Evolutionary conservation across 768 basidiomycete species (phyloP).

Genomic region (Rickenella mellea): DNA sequence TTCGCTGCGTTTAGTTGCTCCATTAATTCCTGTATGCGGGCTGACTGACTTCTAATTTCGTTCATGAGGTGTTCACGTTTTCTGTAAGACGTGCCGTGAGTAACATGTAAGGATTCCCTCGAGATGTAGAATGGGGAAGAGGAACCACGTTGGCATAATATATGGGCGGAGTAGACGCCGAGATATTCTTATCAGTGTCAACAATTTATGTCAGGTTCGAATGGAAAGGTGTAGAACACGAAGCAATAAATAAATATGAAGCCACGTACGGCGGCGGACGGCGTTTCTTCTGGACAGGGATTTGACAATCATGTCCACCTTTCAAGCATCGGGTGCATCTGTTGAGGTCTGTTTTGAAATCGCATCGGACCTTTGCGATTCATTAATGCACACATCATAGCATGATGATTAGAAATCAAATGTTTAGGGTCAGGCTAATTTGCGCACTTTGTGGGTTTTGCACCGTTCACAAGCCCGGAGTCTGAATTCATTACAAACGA

Average conservation of each 20-base stretch:
- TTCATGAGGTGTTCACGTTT: conserved; percentile 76
- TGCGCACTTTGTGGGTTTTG: conserved; percentile 50
- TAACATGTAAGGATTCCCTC: neutral
- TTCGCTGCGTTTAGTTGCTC: conserved; percentile 51
- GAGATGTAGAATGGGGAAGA: no score
- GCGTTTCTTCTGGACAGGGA: conserved; percentile 73
- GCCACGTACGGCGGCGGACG: conserved; percentile 62
- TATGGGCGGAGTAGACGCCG: no score
- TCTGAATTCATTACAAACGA: no score
- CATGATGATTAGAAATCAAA: no score
- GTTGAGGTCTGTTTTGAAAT: conserved; percentile 63
- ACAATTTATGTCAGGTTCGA: no score
- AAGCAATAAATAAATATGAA: neutral
- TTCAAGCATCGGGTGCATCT: conserved; percentile 67
- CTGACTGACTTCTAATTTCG: conserved; percentile 66
- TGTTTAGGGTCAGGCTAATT: no score
- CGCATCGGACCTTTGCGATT: no score
- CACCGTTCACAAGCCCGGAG: conserved; percentile 63
- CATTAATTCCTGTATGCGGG: conserved; percentile 66
- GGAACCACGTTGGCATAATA: no score
- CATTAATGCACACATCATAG: no score
- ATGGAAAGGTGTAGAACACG: neutral
- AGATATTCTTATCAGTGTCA: no score
- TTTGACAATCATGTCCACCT: conserved; percentile 64
- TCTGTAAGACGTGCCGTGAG: conserved; percentile 24